These are phyloP conservation scores for Lactarius deliciosus DNA, from an alignment of 768 basidiomycete species.

Conservation along the genomic window DNA sequence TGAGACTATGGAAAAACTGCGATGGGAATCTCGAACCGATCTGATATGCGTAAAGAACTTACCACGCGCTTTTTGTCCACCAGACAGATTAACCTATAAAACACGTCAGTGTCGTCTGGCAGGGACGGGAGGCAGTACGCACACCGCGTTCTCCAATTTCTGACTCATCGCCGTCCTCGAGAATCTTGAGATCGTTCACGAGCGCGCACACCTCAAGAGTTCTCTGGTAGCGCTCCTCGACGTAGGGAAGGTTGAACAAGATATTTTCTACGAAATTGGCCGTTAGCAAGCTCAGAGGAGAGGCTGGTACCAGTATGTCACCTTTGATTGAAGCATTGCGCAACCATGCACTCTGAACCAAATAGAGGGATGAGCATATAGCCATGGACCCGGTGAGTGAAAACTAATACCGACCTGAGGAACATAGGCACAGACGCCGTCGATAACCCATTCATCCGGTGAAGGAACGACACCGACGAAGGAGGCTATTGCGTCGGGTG, in stretches of 20 bases:
- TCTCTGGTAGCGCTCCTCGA: slow-evolving; percentile 69
- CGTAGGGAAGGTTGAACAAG: slow-evolving; percentile 73
- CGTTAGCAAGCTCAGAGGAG: slow-evolving; percentile 13
- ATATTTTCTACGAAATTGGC: slow-evolving; percentile 57
- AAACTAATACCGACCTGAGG: slow-evolving; percentile 55
- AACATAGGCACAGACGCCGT: slow-evolving; percentile 82
- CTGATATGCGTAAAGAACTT: slow-evolving; percentile 7
- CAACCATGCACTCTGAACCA: slow-evolving; percentile 55
- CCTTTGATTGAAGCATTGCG: slow-evolving; percentile 68
- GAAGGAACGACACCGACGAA: slow-evolving; percentile 46
- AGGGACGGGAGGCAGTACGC: slow-evolving; percentile 15
- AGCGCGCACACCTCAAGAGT: slow-evolving; percentile 80
- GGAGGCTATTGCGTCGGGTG: slow-evolving; percentile 71
- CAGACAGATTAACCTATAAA: slow-evolving; percentile 47
- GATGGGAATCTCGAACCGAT: neutral
- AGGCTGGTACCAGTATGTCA: slow-evolving; percentile 23
- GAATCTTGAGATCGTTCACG: slow-evolving; percentile 69
- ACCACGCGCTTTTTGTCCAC: slow-evolving; percentile 59
- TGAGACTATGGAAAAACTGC: slow-evolving; percentile 45
- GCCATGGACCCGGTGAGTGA: slow-evolving; percentile 29
- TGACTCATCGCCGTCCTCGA: slow-evolving; percentile 85
- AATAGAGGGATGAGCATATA: slow-evolving; percentile 13
- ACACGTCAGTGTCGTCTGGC: neutral
- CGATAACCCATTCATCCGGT: slow-evolving; percentile 72
- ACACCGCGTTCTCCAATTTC: slow-evolving; percentile 89